Evolutionary conservation across 495 filamentous ascomycete genomes (phyloP).

Genomic region (Aspergillus affinis): DNA sequence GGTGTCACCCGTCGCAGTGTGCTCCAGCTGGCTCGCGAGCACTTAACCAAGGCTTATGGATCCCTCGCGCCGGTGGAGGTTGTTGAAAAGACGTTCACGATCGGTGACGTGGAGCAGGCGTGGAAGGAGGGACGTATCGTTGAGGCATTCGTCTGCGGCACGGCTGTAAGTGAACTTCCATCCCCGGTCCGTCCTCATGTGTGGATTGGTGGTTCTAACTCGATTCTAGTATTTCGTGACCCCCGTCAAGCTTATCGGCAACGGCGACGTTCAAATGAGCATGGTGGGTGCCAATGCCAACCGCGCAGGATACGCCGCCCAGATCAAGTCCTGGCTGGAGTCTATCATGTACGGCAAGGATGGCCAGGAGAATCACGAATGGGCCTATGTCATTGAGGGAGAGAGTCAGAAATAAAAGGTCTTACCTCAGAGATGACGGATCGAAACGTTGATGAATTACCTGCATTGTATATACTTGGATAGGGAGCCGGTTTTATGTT

Average conservation of each 20-base stretch:
- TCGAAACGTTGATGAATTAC: neutral
- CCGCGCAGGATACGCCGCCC: conserved; percentile 63
- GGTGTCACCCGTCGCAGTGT: conserved; percentile 80
- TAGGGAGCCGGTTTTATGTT: neutral
- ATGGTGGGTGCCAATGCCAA: conserved; percentile 60
- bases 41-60: conserved; percentile 43
- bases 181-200: no score
- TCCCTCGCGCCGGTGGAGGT: conserved; percentile 63
- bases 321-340: conserved; percentile 74
- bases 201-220: neutral
- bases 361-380: conserved; percentile 74
- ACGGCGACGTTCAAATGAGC: conserved; percentile 65
- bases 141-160: conserved; percentile 85
- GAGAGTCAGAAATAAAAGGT: conserved; percentile 35
- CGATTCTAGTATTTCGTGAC: conserved; percentile 70
- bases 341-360: conserved; percentile 87
- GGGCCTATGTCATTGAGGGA: conserved; percentile 74
- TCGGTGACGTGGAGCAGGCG: conserved; percentile 74
- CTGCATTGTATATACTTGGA: neutral
- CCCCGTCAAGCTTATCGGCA: conserved; percentile 70
- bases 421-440: neutral
- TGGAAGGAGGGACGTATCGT: conserved; percentile 71
- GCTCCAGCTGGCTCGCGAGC: conserved; percentile 67
- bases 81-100: conserved; percentile 77
- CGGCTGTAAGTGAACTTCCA: conserved; percentile 73